Evolutionary conservation across 1,139 yeast species (phyloP), one percentile per base, ranked within the genome.

Genomic region (Yamadazyma triangularis): DNA sequence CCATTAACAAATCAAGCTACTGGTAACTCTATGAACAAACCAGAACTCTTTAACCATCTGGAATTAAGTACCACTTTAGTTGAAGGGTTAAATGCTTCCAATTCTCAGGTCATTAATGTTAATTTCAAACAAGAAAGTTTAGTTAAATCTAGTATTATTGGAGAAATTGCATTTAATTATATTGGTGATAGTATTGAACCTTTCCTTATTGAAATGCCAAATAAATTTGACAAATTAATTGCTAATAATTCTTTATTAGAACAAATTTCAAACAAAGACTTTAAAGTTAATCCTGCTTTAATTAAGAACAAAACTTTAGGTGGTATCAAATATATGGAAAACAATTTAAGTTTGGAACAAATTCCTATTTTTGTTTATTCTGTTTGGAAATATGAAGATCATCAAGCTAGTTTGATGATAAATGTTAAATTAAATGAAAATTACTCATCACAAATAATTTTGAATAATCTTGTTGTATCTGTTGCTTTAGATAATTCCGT

Each of bases 311-410:
- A 77, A 48, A 79, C 89, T 2, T 62, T 81, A 28, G 91, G 91
- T 21, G 94, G 86, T 0, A 57, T 85, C 47, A 84, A 83, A 51
- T 85, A 83, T 49, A 69, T 82, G 49, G 39, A 44, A 23, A 36
- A 31, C 15, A 32, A 35, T 12, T 56, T 78, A 39, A 64, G 63
- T 32, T 48, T 50, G 4, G 41, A 46, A 5, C 60, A 65, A 26
- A 74, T 79, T 2, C 96, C 96, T n/a, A 56, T 89, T 18, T 58
- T 76, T 18, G 69, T 89, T 28, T 71, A 77, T 27, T 96, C 95
- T 28, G 76, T 83, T 27, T 89, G 97, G 97, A 81, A 88, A 48
- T 81, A 81, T 50, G 96, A 88, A 54, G 69, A 73, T 14, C 82
- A 73, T 36, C 96, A 88, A 58, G 80, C 96, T 1, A 80, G 94